Base-by-base conservation (phyloP, 163 green algal species). In the Smithsoniella earleae region DNA sequence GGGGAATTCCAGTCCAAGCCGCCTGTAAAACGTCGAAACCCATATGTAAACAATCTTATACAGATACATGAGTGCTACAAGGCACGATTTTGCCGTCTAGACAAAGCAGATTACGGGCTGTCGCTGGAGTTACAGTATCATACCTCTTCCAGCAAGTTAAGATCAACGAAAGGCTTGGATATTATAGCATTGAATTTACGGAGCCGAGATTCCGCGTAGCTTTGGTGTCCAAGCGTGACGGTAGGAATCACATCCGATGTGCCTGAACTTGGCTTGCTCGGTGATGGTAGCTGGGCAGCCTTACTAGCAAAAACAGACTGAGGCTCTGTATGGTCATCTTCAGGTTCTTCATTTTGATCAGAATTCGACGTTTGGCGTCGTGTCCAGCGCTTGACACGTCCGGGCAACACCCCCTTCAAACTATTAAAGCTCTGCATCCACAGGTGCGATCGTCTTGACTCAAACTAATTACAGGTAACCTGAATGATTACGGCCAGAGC, bases 1-100 rank as follows among this genome's bases (percentile, higher is more conserved):
- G 73, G 0, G 90, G 89, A 34, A 95, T 87, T 22, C 91, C 91
- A 49, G 78, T 91, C 91, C 91, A 96, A 34, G 81, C 72, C 36
- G 88, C 74, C 79, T 90, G 58, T 36, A 69, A 8, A 38, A 18
- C 3, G 8, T 6, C 10, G 40, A 10, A 13, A 22, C 13, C 40
- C 40, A 49, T 10, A 22, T 10, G 40, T 10, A 10, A 49, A 49
- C 40, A 10, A 49, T 10, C 40, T 10, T 49, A 49, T 13, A 22
- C 10, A 49, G 10, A 49, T 10, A 13, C 40, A 49, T 49, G 40
- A 49, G n/a, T n/a, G n/a, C n/a, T n/a, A 49, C 10, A 49, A 49
- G 10, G 40, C 13, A 49, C 40, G 13, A 13, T 49, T 49, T 49
- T 49, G 40, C 13, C 13, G 40, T 10, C 10, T 22, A 49, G 40